Conservation (phyloP, 495 filamentous ascomycete species). For the Pyronema omphalodes region DNA sequence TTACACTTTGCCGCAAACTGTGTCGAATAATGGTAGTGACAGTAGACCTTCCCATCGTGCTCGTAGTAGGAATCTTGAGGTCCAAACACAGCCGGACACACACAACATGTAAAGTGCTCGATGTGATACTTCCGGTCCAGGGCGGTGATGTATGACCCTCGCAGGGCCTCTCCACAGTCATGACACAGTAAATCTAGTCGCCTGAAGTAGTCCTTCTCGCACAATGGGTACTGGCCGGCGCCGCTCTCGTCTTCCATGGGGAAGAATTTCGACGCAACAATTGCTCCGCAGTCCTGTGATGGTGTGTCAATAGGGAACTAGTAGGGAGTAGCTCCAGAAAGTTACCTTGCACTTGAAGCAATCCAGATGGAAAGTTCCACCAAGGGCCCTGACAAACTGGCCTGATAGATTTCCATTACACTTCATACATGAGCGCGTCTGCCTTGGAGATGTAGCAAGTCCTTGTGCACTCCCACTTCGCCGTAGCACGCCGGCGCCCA, state of each 20-base stretch:
- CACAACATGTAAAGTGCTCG: constrained; percentile 95
- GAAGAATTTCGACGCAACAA: constrained; percentile 97
- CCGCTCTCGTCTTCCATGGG: constrained; percentile 79
- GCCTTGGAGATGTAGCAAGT: constrained; percentile 14
- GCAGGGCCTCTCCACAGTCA: constrained; percentile 79
- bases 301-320: constrained; percentile 8
- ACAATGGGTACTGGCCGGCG: constrained; percentile 77
- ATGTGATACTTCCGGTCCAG: constrained; percentile 97
- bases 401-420: constrained; percentile 72
- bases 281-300: constrained; percentile 75
- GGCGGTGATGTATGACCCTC: constrained; percentile 95
- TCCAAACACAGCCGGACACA: constrained; percentile 93
- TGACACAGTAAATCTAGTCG: constrained; percentile 79
- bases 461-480: constrained; percentile 2
- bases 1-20: constrained; percentile 92
- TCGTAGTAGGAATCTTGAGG: constrained; percentile 98
- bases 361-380: constrained; percentile 86
- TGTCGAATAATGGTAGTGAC: constrained; percentile 97
- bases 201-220: constrained; percentile 95
- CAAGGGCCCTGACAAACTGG: constrained; percentile 86
- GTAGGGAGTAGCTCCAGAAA: neutral
- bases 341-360: constrained; percentile 90
- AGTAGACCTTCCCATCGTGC: constrained; percentile 90
- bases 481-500: neutral
- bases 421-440: constrained; percentile 58